Conservation (phyloP, 129 eudicot species). For the Chrysanthemum seticuspe region DNA sequence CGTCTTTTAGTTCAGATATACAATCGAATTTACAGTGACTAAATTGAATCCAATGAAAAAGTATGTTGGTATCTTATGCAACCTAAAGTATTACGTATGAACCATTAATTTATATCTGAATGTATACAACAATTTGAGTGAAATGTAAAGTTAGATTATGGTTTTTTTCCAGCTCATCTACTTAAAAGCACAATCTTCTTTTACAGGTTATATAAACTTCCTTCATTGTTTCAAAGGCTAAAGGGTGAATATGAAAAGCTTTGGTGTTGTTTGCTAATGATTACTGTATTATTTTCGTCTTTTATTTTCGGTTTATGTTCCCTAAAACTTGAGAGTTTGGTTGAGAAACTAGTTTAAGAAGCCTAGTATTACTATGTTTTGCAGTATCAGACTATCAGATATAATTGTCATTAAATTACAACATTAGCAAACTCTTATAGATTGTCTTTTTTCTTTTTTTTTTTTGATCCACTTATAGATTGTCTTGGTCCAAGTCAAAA, state of each 20-base stretch:
- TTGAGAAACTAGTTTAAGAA: neutral
- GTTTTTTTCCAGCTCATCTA: neutral
- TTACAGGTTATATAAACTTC: constrained; percentile 32
- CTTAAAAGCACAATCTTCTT: neutral
- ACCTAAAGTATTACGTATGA: too few relatives aligned
- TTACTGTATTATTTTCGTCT: neutral
- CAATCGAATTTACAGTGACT: neutral
- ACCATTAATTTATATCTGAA: too few relatives aligned
- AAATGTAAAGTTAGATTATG: neutral
- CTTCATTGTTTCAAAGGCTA: too few relatives aligned
- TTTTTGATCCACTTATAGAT: too few relatives aligned
- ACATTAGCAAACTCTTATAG: too few relatives aligned
- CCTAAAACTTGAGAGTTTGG: neutral
- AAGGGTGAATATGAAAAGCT: neutral
- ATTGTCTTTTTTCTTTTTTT: too few relatives aligned
- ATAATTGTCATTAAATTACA: neutral
- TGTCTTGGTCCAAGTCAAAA: too few relatives aligned
- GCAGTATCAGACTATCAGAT: too few relatives aligned
- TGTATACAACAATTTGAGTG: too few relatives aligned
- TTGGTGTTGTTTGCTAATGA: constrained; percentile 8
- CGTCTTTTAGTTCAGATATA: neutral
- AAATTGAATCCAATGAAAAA: neutral
- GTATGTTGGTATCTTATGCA: neutral
- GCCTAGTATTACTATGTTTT: neutral
- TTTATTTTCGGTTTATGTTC: neutral